A percentile compares a stretch with the other conserved stretches of the same genome.
Conservation (phyloP, 176 grass and related monocot species). For the Pharus latifolius region DNA sequence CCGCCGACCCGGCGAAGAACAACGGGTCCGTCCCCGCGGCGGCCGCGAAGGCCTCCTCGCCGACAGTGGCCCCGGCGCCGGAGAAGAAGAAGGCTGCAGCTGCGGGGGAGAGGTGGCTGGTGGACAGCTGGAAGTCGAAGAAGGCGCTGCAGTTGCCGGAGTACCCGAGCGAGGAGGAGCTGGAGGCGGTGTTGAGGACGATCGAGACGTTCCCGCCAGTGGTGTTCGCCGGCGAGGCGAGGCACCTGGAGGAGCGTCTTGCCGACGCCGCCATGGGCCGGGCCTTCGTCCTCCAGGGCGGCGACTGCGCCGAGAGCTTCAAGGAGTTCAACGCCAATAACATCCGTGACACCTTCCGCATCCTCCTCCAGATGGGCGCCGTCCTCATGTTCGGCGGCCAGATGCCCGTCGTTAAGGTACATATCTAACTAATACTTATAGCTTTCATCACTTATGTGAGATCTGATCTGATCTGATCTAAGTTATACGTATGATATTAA, state of each 20-base stretch:
- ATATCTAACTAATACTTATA: neutral
- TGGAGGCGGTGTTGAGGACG: slow-evolving; percentile 59
- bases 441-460: neutral
- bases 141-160: slow-evolving; percentile 93
- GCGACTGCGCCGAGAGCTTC: slow-evolving; percentile 99
- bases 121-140: slow-evolving; percentile 80
- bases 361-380: slow-evolving; percentile 93
- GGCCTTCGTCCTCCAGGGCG: slow-evolving; percentile 90
- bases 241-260: slow-evolving; percentile 76
- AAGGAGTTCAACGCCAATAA: slow-evolving; percentile 99
- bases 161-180: slow-evolving; percentile 78
- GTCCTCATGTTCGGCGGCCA: slow-evolving; percentile 99
- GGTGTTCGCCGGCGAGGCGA: slow-evolving; percentile 88
- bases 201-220: slow-evolving; percentile 90
- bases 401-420: slow-evolving; percentile 88
- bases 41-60: slow-evolving; percentile 15
- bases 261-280: slow-evolving; percentile 79
- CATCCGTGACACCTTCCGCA: slow-evolving; percentile 91
- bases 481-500: neutral
- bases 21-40: slow-evolving; percentile 26
- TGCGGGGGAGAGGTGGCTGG: slow-evolving; percentile 33
- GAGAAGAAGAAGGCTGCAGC: neutral
- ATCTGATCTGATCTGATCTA: slow-evolving; percentile 28
- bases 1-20: slow-evolving; percentile 57
- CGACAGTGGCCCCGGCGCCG: slow-evolving; percentile 15